Conservation (phyloP, 2,329 filamentous ascomycete genomes). For the Septoria linicola region DNA sequence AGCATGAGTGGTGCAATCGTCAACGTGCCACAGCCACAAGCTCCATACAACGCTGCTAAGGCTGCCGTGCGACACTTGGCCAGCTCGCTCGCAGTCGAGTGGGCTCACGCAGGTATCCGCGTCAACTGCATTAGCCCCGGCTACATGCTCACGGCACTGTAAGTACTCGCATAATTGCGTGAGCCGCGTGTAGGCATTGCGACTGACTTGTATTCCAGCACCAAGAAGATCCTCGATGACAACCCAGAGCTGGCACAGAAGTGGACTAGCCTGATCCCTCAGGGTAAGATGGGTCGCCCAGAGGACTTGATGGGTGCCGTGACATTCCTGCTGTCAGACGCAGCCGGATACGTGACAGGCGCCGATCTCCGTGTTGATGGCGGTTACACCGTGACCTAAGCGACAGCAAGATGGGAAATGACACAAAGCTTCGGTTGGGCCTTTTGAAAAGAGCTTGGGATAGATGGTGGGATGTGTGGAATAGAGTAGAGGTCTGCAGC, state of each 20-base stretch:
- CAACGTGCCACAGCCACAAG: conserved; percentile 92
- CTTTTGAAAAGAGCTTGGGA: not conserved
- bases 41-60: conserved; percentile 89
- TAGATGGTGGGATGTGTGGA: too few relatives aligned
- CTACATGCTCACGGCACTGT: conserved; percentile 95
- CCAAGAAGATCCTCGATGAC: conserved; percentile 89
- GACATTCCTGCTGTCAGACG: conserved; percentile 79
- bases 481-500: too few relatives aligned
- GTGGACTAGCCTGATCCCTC: conserved; percentile 89
- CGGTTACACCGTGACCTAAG: conserved; percentile 44
- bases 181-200: conserved; percentile 13
- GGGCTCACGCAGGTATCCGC: conserved; percentile 81
- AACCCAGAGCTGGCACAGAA: conserved; percentile 85
- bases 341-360: conserved; percentile 68
- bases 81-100: conserved; percentile 86
- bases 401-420: not conserved
- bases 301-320: conserved; percentile 93
- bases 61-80: conserved; percentile 88
- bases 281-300: conserved; percentile 89
- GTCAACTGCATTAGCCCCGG: conserved; percentile 95
- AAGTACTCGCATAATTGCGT: conserved; percentile 44
- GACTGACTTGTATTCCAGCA: conserved; percentile 52
- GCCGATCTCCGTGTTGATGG: conserved; percentile 46
- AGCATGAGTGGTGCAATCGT: conserved; percentile 94
- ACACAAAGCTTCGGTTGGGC: too few relatives aligned